These are phyloP conservation scores for Clonostachys sp. DNA, from an alignment of 2,329 filamentous ascomycete species.

Conservation along the genomic window DNA sequence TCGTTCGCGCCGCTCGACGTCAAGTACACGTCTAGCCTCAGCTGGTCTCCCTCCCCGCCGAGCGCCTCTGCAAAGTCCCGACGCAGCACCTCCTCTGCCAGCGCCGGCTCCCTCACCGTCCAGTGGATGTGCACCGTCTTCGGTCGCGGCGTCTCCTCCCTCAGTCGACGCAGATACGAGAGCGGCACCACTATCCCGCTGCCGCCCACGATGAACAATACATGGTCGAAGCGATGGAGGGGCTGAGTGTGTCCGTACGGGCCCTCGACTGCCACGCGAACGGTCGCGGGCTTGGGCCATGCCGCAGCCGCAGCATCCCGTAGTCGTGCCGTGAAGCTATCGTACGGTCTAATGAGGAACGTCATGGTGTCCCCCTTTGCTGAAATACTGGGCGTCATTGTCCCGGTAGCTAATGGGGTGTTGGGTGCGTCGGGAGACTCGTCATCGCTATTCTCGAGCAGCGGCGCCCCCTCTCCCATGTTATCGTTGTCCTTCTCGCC, in stretches of 20 bases:
- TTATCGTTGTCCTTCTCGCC: background rate
- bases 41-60: slow-evolving; percentile 2
- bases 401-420: background rate
- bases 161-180: slow-evolving; percentile 24
- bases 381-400: too few relatives aligned
- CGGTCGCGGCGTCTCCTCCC: slow-evolving; percentile 6
- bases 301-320: slow-evolving; percentile 16
- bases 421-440: slow-evolving; percentile 1
- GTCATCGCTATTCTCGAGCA: slow-evolving; percentile 14
- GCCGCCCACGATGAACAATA: slow-evolving; percentile 38
- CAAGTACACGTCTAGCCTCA: background rate
- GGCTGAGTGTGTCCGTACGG: slow-evolving; percentile 36
- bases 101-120: slow-evolving; percentile 33
- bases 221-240: slow-evolving; percentile 27
- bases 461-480: slow-evolving; percentile 21
- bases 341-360: slow-evolving; percentile 40
- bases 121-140: slow-evolving; percentile 28
- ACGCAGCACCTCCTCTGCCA: slow-evolving; percentile 25
- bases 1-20: background rate
- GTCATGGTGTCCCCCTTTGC: slow-evolving; percentile 17
- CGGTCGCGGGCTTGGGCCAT: slow-evolving; percentile 13
- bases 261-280: slow-evolving; percentile 35
- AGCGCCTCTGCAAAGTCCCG: slow-evolving; percentile 22
- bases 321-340: slow-evolving; percentile 34
- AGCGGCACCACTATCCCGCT: slow-evolving; percentile 37